Evolutionary conservation across 2,329 filamentous ascomycete species (phyloP).

Genomic region (Raffaelea ambrosiae): DNA sequence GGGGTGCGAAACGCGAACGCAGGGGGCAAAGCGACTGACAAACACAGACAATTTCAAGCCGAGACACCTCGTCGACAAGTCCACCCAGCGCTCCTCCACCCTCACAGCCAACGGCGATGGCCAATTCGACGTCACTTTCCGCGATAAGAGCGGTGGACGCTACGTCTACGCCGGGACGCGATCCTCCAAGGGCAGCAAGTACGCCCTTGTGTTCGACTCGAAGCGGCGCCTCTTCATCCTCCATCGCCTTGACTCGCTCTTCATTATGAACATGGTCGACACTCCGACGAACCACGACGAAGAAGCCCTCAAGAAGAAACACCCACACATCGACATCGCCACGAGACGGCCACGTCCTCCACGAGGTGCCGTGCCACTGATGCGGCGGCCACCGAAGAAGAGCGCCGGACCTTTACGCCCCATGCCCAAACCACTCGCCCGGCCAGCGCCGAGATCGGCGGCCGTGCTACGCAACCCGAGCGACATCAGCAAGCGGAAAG

Average conservation of each 20-base stretch:
- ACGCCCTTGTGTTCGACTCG: slow-evolving; percentile 68
- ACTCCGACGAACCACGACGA: slow-evolving; percentile 57
- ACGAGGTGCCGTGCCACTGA: neutral
- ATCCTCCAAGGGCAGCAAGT: slow-evolving; percentile 46
- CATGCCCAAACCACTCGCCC: slow-evolving; percentile 8
- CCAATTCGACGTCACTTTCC: slow-evolving; percentile 48
- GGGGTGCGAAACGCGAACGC: neutral
- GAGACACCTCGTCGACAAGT: slow-evolving; percentile 35
- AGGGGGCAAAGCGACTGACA: neutral
- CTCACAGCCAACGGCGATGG: slow-evolving; percentile 30
- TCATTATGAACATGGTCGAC: slow-evolving; percentile 77
- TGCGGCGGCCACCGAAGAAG: slow-evolving; percentile 8
- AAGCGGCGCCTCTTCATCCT: slow-evolving; percentile 68
- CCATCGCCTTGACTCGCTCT: slow-evolving; percentile 70
- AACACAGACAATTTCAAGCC: slow-evolving; percentile 54
- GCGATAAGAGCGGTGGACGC: slow-evolving; percentile 41
- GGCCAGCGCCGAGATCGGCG: slow-evolving; percentile 6
- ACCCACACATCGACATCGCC: slow-evolving; percentile 51
- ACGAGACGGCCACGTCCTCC: slow-evolving; percentile 8
- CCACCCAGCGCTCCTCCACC: slow-evolving; percentile 28
- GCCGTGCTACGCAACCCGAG: slow-evolving; percentile 8
- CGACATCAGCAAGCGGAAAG: slow-evolving; percentile 9
- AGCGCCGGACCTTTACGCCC: slow-evolving; percentile 10
- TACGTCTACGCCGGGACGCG: slow-evolving; percentile 55
- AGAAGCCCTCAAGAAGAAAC: slow-evolving; percentile 55